A percentile compares a stretch with the other conserved stretches of the same genome.
phyloP scores from a whole-genome alignment of 1,284 basidiomycete species.

The Ustilago shanxiensis region DNA sequence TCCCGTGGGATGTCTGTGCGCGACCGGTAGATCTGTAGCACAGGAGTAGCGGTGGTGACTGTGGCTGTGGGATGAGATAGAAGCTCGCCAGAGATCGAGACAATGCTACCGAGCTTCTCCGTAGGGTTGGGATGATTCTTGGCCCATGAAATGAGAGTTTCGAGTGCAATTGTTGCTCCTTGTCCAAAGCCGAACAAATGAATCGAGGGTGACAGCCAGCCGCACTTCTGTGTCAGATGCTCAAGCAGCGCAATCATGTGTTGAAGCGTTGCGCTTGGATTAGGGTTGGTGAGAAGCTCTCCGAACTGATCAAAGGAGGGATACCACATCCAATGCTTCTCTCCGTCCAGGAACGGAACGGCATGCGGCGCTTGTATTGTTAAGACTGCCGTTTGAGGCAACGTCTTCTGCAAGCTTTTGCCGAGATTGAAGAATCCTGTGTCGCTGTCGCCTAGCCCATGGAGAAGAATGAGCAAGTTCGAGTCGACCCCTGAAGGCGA shows the following conservation, averaged over 20 bases:
- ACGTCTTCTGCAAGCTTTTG: conserved; percentile 75
- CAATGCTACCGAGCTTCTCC: conserved; percentile 31
- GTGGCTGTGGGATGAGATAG: conserved; percentile 39
- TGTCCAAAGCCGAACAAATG: conserved; percentile 92
- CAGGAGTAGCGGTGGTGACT: conserved; percentile 16
- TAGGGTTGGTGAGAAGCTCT: conserved; percentile 78
- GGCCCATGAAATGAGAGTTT: conserved; percentile 76
- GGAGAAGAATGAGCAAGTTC: conserved; percentile 86
- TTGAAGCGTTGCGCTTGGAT: conserved; percentile 79
- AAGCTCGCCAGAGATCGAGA: conserved; percentile 44
- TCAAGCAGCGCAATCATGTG: conserved; percentile 75
- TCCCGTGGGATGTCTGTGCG: not conserved
- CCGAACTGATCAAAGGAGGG: conserved; percentile 80
- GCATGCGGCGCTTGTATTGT: conserved; percentile 84
- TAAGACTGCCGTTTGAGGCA: conserved; percentile 87
- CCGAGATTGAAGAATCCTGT: conserved; percentile 81
- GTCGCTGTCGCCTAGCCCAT: conserved; percentile 89
- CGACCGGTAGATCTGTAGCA: conserved; percentile 40
- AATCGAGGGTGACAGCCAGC: conserved; percentile 79
- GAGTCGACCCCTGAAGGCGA: conserved; percentile 86
- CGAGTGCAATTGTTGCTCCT: conserved; percentile 83
- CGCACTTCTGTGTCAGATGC: conserved; percentile 74
- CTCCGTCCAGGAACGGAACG: conserved; percentile 80
- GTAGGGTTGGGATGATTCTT: conserved; percentile 53
- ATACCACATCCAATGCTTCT: conserved; percentile 79